A percentile compares a stretch with the other conserved stretches of the same genome.
phyloP scores from a whole-genome alignment of 805 yeast species.

The Spathaspora hagerdaliae region DNA sequence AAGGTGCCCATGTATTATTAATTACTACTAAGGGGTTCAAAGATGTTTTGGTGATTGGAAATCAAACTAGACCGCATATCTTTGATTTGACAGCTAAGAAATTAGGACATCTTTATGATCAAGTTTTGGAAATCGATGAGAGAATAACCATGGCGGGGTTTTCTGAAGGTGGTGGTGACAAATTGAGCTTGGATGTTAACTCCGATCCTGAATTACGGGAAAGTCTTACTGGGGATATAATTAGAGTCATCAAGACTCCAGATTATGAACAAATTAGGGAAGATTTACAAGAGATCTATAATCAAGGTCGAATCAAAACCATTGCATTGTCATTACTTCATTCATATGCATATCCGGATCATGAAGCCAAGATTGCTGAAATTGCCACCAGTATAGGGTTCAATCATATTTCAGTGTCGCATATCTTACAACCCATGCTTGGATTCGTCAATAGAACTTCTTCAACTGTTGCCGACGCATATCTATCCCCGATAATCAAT shows the following conservation, averaged over 20 bases:
- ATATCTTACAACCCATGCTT: slow-evolving; percentile 41
- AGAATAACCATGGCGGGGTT: slow-evolving; percentile 76
- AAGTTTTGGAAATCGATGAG: slow-evolving; percentile 84
- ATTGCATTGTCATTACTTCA: slow-evolving; percentile 38
- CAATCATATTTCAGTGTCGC: slow-evolving; percentile 32
- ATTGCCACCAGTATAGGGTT: slow-evolving; percentile 36
- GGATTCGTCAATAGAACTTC: slow-evolving; percentile 39
- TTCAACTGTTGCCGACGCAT: slow-evolving; percentile 43
- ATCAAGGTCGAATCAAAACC: slow-evolving; percentile 19
- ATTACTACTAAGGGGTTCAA: slow-evolving; percentile 85
- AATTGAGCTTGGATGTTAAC: slow-evolving; percentile 13
- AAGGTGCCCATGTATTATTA: slow-evolving; percentile 85
- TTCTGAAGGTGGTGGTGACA: slow-evolving; percentile 63
- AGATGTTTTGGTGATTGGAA: slow-evolving; percentile 80
- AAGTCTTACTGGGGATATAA: slow-evolving; percentile 31
- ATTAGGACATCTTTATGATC: slow-evolving; percentile 66
- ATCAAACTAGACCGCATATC: slow-evolving; percentile 86
- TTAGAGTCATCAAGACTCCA: slow-evolving; percentile 29
- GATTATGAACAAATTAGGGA: slow-evolving; percentile 19
- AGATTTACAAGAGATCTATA: slow-evolving; percentile 22
- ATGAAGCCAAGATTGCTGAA: slow-evolving; percentile 30
- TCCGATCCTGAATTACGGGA: slow-evolving; percentile 32
- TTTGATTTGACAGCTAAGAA: slow-evolving; percentile 77
- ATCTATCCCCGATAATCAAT: slow-evolving; percentile 35
- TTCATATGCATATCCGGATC: slow-evolving; percentile 38